phyloP scores from a whole-genome alignment of 345 rosid species.

The Syzygium aromaticum region DNA sequence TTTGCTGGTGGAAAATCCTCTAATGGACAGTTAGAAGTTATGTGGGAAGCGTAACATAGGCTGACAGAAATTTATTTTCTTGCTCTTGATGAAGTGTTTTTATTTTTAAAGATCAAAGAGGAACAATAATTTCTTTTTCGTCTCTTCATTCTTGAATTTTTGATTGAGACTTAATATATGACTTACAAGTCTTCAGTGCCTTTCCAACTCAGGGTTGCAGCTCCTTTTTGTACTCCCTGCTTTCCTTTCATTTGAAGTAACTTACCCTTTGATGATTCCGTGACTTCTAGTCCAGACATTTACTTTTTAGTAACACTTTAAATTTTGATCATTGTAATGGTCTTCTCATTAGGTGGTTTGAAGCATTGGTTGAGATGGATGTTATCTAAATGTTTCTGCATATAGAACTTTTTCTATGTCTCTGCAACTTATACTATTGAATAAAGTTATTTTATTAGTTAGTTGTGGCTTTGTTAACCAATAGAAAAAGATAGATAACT shows the following conservation, averaged over 20 bases:
- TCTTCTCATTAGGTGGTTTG: background rate
- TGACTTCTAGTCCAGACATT: background rate
- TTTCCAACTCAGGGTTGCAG: background rate
- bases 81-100: background rate
- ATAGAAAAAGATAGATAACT: background rate
- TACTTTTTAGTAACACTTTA: background rate
- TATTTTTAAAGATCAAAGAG: background rate
- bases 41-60: background rate
- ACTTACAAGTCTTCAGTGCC: background rate
- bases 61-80: background rate
- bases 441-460: background rate
- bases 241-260: background rate
- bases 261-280: background rate
- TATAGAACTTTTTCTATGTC: background rate
- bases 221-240: background rate
- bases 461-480: background rate
- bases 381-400: background rate
- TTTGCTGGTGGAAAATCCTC: background rate
- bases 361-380: background rate
- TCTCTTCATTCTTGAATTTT: background rate
- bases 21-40: background rate
- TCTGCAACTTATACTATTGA: background rate
- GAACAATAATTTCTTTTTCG: background rate
- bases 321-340: background rate
- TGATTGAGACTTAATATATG: background rate